These are phyloP conservation scores for Solanum chilense DNA, from an alignment of 257 asterid genomes.

Conservation along the genomic window DNA sequence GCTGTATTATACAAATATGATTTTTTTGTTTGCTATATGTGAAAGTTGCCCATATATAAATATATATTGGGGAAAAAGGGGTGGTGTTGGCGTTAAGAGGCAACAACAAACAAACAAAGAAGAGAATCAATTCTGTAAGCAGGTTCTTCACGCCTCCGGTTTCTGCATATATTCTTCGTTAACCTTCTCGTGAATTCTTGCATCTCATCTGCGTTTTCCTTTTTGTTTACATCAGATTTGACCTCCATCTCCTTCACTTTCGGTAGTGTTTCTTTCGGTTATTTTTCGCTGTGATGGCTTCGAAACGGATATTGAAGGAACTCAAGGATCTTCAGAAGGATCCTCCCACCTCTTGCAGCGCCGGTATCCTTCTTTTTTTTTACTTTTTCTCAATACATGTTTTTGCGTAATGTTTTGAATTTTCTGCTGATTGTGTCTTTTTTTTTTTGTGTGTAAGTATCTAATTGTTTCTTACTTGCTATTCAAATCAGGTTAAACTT, in stretches of 20 bases:
- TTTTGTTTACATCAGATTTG: conserved; percentile 6
- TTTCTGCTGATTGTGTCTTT: background rate
- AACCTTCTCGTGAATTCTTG: background rate
- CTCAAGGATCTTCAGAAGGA: conserved; percentile 68
- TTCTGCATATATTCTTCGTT: background rate
- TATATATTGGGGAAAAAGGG: background rate
- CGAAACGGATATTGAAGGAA: conserved; percentile 70
- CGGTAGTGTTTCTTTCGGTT: background rate
- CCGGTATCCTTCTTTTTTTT: conserved; percentile 16
- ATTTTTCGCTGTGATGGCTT: conserved; percentile 36
- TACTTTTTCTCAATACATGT: background rate
- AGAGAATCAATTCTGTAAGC: background rate
- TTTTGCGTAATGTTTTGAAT: background rate
- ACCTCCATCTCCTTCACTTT: background rate
- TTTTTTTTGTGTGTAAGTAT: background rate
- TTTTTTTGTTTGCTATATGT: too few relatives aligned
- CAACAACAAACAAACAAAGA: background rate
- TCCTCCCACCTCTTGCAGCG: conserved; percentile 76
- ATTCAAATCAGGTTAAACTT: background rate
- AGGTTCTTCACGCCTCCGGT: background rate
- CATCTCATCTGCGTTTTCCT: background rate
- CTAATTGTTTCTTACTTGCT: background rate
- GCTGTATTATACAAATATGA: too few relatives aligned
- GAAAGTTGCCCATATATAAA: too few relatives aligned
- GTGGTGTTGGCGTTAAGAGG: background rate